Evolutionary conservation across 2,329 filamentous ascomycete genomes (phyloP).

Genomic region (Penicillium nordicum): DNA sequence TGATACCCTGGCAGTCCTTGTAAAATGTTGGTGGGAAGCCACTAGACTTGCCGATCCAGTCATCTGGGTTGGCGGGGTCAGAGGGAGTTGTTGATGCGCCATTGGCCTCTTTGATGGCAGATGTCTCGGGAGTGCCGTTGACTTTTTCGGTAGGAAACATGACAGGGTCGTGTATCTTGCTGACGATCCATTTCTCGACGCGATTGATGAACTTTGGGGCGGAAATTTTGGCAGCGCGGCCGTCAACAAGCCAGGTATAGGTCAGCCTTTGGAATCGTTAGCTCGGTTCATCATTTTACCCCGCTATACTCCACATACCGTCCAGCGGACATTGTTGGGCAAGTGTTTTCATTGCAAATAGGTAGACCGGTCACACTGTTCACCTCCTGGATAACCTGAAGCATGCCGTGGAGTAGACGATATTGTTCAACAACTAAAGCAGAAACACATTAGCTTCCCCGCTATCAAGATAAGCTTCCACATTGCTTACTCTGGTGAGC

Average conservation of each 20-base stretch:
- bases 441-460: conserved; percentile 9
- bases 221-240: conserved; percentile 84
- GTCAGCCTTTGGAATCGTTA: conserved; percentile 63
- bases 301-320: conserved; percentile 59
- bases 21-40: conserved; percentile 90
- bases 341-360: conserved; percentile 79
- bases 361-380: conserved; percentile 70
- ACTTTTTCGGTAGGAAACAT: conserved; percentile 87
- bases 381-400: conserved; percentile 81
- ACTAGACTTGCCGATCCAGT: conserved; percentile 86
- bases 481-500: conserved; percentile 78
- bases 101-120: conserved; percentile 53
- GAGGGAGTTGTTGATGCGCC: conserved; percentile 12
- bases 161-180: conserved; percentile 84
- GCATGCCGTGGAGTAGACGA: conserved; percentile 81
- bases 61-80: conserved; percentile 52
- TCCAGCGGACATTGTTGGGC: conserved; percentile 91
- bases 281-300: conserved; percentile 10
- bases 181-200: conserved; percentile 95
- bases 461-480: neutral
- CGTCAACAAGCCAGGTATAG: conserved; percentile 92
- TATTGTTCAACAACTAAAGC: conserved; percentile 83
- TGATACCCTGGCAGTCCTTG: conserved; percentile 86
- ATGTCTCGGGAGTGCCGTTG: conserved; percentile 56
- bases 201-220: conserved; percentile 91